These are phyloP conservation scores for Talaromyces atroroseus DNA, from an alignment of 2,329 filamentous ascomycete species.

Conservation along the genomic window DNA sequence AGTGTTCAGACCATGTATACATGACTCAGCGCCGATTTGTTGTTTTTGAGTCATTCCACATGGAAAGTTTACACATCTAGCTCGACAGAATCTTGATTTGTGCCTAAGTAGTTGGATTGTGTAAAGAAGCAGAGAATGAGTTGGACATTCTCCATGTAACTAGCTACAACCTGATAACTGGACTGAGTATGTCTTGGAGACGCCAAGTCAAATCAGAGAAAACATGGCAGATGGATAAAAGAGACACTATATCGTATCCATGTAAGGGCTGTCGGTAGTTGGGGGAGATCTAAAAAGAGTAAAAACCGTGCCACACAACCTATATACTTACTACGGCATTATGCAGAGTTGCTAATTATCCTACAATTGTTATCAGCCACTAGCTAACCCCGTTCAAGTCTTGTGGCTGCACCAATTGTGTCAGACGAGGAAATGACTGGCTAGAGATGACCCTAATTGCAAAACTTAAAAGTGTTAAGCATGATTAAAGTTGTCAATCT, in stretches of 20 bases:
- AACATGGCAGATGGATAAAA: neutral
- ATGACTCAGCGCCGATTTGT: neutral
- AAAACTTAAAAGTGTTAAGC: neutral
- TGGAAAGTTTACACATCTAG: neutral
- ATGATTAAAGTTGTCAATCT: neutral
- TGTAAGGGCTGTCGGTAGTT: neutral
- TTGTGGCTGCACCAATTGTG: neutral
- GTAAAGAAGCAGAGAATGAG: neutral
- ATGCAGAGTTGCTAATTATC: neutral
- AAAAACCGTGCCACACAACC: neutral
- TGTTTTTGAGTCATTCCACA: neutral
- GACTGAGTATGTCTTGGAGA: neutral
- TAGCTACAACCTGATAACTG: neutral
- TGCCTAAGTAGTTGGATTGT: neutral
- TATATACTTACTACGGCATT: neutral
- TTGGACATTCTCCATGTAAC: neutral
- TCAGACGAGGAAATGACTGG: neutral
- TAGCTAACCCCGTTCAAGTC: neutral
- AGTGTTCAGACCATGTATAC: no score
- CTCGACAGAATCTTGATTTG: neutral
- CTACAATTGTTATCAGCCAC: neutral
- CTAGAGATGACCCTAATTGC: neutral
- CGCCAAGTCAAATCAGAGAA: neutral
- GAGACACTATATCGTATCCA: no score
- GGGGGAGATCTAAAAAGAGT: neutral